phyloP scores from a whole-genome alignment of 352 stramenopile species.

The Pythium dissotocum region DNA sequence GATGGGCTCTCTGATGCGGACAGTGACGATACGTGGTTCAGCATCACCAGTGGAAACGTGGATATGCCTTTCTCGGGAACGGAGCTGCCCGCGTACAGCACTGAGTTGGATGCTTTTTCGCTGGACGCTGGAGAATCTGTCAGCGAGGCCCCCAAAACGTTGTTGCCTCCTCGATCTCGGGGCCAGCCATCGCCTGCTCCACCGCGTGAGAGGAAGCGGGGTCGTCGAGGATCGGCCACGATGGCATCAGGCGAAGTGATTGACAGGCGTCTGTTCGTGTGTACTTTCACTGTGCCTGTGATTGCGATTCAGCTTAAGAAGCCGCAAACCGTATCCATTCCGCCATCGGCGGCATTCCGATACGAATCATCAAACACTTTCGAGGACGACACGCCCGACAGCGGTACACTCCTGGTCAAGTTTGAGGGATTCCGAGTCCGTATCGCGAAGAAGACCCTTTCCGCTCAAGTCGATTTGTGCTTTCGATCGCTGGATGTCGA shows the following conservation, averaged over 20 bases:
- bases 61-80: conserved; percentile 25
- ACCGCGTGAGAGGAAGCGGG: conserved; percentile 12
- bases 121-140: conserved; percentile 1
- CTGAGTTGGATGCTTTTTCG: conserved; percentile 27
- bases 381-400: conserved; percentile 58
- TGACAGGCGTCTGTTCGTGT: conserved; percentile 73
- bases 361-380: conserved; percentile 42
- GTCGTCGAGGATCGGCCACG: conserved; percentile 24
- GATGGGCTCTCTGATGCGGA: conserved; percentile 70
- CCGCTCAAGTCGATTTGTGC: conserved; percentile 66
- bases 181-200: background rate
- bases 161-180: conserved; percentile 1
- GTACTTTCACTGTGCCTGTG: conserved; percentile 79
- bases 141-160: background rate
- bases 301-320: conserved; percentile 86
- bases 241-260: conserved; percentile 48
- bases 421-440: conserved; percentile 82
- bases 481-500: conserved; percentile 78
- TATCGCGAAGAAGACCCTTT: conserved; percentile 80
- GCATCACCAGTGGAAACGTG: conserved; percentile 71
- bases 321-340: conserved; percentile 41
- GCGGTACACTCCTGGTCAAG: conserved; percentile 71
- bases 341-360: conserved; percentile 52
- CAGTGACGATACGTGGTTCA: conserved; percentile 91
- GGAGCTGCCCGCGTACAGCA: background rate